These are phyloP conservation scores for Escallonia herrerae DNA, from an alignment of 129 eudicot species.

Conservation along the genomic window DNA sequence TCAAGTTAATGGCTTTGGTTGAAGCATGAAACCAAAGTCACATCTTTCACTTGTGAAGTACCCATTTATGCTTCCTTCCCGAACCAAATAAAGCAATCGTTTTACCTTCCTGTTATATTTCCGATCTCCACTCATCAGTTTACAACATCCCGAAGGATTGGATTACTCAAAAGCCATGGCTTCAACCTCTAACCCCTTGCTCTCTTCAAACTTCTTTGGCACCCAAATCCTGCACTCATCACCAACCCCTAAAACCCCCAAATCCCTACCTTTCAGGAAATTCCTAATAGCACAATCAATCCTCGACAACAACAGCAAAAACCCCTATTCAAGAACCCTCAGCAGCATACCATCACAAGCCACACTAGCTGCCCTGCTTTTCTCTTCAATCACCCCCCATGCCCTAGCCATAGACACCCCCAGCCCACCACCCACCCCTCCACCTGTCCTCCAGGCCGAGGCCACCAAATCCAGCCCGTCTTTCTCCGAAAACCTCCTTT, in stretches of 20 bases:
- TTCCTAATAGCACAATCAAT: conserved; percentile 43
- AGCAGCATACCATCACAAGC: conserved; percentile 39
- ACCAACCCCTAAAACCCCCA: conserved; percentile 62
- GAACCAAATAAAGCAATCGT: no score
- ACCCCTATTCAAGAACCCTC: conserved; percentile 23
- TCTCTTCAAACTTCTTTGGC: conserved; percentile 52
- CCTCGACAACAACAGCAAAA: conserved; percentile 18
- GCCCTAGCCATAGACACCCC: conserved; percentile 51
- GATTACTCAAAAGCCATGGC: conserved; percentile 32
- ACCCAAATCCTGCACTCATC: conserved; percentile 46
- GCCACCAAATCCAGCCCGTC: conserved; percentile 37
- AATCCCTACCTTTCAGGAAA: conserved; percentile 23
- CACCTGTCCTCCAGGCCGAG: conserved; percentile 36
- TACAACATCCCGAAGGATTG: not conserved
- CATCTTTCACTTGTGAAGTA: conserved; percentile 2
- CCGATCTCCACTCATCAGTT: no score
- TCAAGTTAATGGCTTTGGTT: conserved; percentile 38
- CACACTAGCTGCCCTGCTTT: conserved; percentile 55
- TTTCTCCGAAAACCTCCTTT: conserved; percentile 43
- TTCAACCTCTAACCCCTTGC: conserved; percentile 45
- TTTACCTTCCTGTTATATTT: no score
- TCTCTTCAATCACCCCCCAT: conserved; percentile 52
- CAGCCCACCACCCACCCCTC: conserved; percentile 36
- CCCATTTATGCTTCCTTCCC: not conserved
- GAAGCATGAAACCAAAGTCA: conserved; percentile 23